Evolutionary conservation across 139 green algal species (phyloP), one percentile per base, ranked within the genome.

Genomic region (Volvox africanus): DNA sequence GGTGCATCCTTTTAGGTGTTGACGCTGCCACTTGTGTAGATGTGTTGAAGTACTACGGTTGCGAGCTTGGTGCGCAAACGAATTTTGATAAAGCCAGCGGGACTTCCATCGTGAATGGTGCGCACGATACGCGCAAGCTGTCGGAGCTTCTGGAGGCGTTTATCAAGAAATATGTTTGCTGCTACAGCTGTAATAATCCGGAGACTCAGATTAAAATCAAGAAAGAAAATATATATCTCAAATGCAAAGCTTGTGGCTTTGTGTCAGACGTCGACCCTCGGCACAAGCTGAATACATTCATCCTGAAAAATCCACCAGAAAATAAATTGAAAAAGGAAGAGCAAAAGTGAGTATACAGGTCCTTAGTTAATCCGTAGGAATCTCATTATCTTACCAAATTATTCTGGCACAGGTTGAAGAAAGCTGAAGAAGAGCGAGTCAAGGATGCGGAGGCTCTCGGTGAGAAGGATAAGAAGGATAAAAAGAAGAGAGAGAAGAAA

Each of bases 151-250:
- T 99, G 26, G 98, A 99, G 94, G 93, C 91, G 5, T 99, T 99
- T 93, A 99, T 99, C 95, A 99, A 99, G 93, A 97, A 97, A 91
- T 99, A 99, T 86, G 98, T 99, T 68, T 98, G 99, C 94, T 99
- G 98, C 96, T 99, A 99, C 91, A 95, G 93, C 76, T 99, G 98
- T 92, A 97, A 97, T 90, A 99, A 99, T 90, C 98, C 98, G 16
- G 98, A 99, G 94, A 99, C 98, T 0, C 94, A 96, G 32, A 96
- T 99, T 28, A 98, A 98, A 86, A 96, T 99, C 84, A 97, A 97
- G 83, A 96, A 88, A 76, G 97, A 99, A 30, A 95, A 87, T 71
- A 99, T 99, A 73, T 95, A 84, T 68, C 95, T 99, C n/a, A 98
- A 99, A 94, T 99, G 98, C 97, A 99, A 99, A 94, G 97, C 97